A percentile compares a stretch with the other conserved stretches of the same genome.
Conservation (phyloP, 192 early-diverging fungal species). For the Radiomyces spectabilis region DNA sequence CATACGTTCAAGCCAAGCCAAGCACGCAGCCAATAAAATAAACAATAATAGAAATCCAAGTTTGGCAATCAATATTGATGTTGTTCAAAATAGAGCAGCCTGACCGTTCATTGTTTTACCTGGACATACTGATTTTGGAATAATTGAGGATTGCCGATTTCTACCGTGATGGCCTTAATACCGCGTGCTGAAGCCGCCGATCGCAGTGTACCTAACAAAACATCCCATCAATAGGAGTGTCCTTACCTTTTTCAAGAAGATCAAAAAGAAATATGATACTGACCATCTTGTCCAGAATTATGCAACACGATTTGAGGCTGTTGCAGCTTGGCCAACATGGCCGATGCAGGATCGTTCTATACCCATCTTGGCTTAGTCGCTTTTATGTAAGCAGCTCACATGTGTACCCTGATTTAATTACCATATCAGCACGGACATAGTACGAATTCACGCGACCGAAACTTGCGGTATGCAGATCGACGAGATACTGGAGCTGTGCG, state of each 20-base stretch:
- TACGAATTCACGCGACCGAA: constrained; percentile 80
- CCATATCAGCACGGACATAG: constrained; percentile 83
- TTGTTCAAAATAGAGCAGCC: too few relatives aligned
- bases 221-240: too few relatives aligned
- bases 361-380: neutral
- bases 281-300: constrained; percentile 62
- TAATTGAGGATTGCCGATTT: constrained; percentile 82
- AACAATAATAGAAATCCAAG: too few relatives aligned
- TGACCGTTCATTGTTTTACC: constrained; percentile 27
- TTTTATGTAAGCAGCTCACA: too few relatives aligned
- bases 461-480: constrained; percentile 85
- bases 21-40: too few relatives aligned
- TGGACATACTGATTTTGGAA: constrained; percentile 81
- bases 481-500: constrained; percentile 69
- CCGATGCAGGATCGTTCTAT: constrained; percentile 54
- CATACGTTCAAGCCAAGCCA: too few relatives aligned
- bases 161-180: constrained; percentile 85
- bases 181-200: constrained; percentile 67
- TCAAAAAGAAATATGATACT: too few relatives aligned
- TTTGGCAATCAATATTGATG: too few relatives aligned
- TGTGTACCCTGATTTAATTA: neutral
- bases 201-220: constrained; percentile 62
- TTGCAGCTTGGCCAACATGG: constrained; percentile 73
- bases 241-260: too few relatives aligned
- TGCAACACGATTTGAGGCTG: constrained; percentile 72